Percentiles rank a stretch among this genome's conserved stretches.
Evolutionary conservation across 768 basidiomycete genomes (phyloP).

Genomic region (Termitomyces sp.): DNA sequence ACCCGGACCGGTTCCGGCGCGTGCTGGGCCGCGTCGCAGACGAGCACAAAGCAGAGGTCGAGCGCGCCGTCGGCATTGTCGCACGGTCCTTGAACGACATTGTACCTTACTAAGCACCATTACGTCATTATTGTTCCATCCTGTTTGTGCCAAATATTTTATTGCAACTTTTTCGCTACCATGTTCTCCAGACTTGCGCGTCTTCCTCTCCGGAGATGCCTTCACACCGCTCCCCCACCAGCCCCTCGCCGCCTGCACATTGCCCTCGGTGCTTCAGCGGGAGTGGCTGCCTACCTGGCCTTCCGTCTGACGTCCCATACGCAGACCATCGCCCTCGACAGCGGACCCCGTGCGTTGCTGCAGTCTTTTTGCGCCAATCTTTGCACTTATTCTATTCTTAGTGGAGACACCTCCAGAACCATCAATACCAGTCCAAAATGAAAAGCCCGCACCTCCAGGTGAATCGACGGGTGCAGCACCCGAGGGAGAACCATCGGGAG

Average conservation of each 20-base stretch:
- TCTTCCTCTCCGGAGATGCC: conserved; percentile 45
- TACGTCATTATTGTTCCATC: neutral
- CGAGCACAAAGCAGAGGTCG: conserved; percentile 47
- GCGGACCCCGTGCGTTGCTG: conserved; percentile 24
- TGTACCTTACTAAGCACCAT: neutral
- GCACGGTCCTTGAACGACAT: conserved; percentile 65
- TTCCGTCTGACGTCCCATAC: conserved; percentile 36
- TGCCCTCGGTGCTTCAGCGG: conserved; percentile 39
- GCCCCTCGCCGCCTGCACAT: conserved; percentile 22
- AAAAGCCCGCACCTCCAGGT: neutral
- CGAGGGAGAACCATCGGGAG: neutral
- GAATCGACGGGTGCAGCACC: neutral
- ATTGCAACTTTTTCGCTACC: neutral
- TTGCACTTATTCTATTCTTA: neutral
- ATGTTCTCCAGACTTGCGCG: conserved; percentile 57
- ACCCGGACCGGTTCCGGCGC: conserved; percentile 72
- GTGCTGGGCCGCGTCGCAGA: conserved; percentile 47
- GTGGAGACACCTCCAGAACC: conserved; percentile 5
- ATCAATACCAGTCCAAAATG: neutral
- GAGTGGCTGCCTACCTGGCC: conserved; percentile 39
- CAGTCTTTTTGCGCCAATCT: neutral
- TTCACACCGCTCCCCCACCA: conserved; percentile 39
- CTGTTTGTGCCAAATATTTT: neutral
- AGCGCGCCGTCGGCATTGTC: conserved; percentile 61
- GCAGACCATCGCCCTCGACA: conserved; percentile 45